Base-by-base conservation (phyloP, 208 protist species). In the Trypanosoma grayi region DNA sequence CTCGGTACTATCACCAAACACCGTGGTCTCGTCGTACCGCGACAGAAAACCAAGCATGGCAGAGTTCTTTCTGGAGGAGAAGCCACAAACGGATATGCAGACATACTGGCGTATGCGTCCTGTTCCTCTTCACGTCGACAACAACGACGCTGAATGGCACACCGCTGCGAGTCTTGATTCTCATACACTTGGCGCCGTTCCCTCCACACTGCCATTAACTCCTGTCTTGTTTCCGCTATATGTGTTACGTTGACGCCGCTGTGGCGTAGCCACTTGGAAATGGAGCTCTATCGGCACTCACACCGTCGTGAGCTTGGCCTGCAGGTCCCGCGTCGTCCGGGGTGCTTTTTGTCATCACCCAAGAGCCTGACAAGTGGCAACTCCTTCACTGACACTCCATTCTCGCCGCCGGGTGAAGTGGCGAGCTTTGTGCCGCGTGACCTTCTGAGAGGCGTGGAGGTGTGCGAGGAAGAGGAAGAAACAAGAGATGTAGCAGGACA, bases 161-260 rank as follows among this genome's bases (percentile, higher is more conserved):
- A 8, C 36, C 14, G 7, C 27, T 2, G 53, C 27, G 3, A n/a
- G 34, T 22, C 39, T 31, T 31, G 13, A 59, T 7, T 36, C 25
- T 45, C 18, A n/a, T 31, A 36, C 27, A 13, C 53, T 59, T 47
- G 39, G 13, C 14, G 53, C 53, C 2, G 39, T 47, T 33, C 25
- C 34, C 9, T 22, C 53, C 10, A 34, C 10, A 16, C 27, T 22
- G 25, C 25, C n/a, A 5, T 31, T 14, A 0, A 47, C 10, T 30
- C 3, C 34, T 18, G 33, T n/a, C 1, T 24, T 34, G 27, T n/a
- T 59, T 4, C 39, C 55, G 14, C 41, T 60, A n/a, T 60, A 60
- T 27, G 41, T 9, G n/a, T 40, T n/a, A n/a, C 41, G 1, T 22
- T 60, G 10, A 48, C 55, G 8, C 41, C 41, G 1, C 22, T 48